These are phyloP conservation scores for Udeniomyces megalosporus DNA, from an alignment of 768 basidiomycete genomes.

Conservation along the genomic window DNA sequence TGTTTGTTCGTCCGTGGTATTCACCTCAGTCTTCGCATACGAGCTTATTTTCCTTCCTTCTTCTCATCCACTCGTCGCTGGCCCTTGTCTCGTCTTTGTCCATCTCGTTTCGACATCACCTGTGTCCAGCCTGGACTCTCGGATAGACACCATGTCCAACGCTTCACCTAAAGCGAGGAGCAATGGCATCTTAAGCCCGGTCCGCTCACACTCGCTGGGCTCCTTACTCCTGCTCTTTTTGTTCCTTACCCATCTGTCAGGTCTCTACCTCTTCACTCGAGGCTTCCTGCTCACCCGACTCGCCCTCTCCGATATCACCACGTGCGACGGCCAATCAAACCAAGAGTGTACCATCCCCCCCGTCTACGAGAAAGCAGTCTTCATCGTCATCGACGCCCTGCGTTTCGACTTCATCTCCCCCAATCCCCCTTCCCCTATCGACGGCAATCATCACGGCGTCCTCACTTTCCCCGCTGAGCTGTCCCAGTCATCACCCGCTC, in stretches of 20 bases:
- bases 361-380: slow-evolving; percentile 61
- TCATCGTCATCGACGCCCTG: slow-evolving; percentile 80
- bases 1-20: too few species aligned
- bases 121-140: too few species aligned
- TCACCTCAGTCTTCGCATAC: too few species aligned
- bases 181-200: neutral
- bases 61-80: too few species aligned
- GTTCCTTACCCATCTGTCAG: slow-evolving; percentile 7
- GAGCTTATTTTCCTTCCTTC: too few species aligned
- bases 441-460: slow-evolving; percentile 59
- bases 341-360: slow-evolving; percentile 33
- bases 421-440: slow-evolving; percentile 32
- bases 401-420: slow-evolving; percentile 85
- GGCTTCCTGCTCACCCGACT: slow-evolving; percentile 79
- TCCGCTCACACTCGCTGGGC: neutral
- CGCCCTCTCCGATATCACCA: slow-evolving; percentile 44
- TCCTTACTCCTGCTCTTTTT: slow-evolving; percentile 7
- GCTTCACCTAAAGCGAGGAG: too few species aligned
- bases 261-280: slow-evolving; percentile 66
- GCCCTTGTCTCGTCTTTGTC: too few species aligned
- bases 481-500: slow-evolving; percentile 43
- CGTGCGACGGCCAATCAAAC: slow-evolving; percentile 17
- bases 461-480: slow-evolving; percentile 63
- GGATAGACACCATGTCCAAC: too few species aligned
- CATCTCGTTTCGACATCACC: too few species aligned